A percentile compares a stretch with the other conserved stretches of the same genome.
phyloP scores from a whole-genome alignment of 2,329 filamentous ascomycete species.

The Beauveria medogensis region DNA sequence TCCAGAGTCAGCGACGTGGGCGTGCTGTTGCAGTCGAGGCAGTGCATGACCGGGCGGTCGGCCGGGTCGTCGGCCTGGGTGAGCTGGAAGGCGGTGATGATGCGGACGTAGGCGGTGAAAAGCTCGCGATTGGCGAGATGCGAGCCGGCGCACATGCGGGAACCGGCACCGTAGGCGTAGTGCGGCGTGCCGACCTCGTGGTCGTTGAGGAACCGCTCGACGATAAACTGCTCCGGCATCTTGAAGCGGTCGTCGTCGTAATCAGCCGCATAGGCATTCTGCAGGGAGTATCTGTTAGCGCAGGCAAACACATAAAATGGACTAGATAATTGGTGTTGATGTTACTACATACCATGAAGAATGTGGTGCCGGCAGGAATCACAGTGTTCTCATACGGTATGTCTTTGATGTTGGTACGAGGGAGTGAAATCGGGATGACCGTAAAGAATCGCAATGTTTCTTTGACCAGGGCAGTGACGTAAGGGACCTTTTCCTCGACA shows the following conservation, averaged over 20 bases:
- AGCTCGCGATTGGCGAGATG: constrained; percentile 57
- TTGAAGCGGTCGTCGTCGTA: constrained; percentile 64
- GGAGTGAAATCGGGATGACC: constrained; percentile 71
- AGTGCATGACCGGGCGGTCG: constrained; percentile 46
- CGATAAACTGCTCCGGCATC: constrained; percentile 53
- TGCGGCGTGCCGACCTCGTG: constrained; percentile 49
- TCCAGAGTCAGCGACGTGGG: constrained; percentile 53
- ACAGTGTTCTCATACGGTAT: constrained; percentile 58
- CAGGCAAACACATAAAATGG: neutral
- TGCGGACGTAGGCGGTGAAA: constrained; percentile 50
- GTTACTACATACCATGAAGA: constrained; percentile 56
- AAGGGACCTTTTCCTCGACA: constrained; percentile 66
- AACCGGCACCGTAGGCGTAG: constrained; percentile 55
- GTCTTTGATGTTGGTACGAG: constrained; percentile 62
- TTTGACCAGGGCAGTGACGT: constrained; percentile 70
- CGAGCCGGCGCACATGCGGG: constrained; percentile 55
- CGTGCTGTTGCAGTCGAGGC: constrained; percentile 47
- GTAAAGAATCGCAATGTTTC: constrained; percentile 73
- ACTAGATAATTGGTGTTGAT: too few relatives aligned
- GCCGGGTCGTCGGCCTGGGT: constrained; percentile 34
- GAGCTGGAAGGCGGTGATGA: constrained; percentile 52
- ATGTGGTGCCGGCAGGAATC: constrained; percentile 69
- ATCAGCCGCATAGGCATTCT: constrained; percentile 67
- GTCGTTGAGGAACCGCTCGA: constrained; percentile 59
- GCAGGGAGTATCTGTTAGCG: neutral